A percentile compares a stretch with the other conserved stretches of the same genome.
Evolutionary conservation across 352 stramenopile genomes (phyloP).

Genomic region (Globisporangium splendens): DNA sequence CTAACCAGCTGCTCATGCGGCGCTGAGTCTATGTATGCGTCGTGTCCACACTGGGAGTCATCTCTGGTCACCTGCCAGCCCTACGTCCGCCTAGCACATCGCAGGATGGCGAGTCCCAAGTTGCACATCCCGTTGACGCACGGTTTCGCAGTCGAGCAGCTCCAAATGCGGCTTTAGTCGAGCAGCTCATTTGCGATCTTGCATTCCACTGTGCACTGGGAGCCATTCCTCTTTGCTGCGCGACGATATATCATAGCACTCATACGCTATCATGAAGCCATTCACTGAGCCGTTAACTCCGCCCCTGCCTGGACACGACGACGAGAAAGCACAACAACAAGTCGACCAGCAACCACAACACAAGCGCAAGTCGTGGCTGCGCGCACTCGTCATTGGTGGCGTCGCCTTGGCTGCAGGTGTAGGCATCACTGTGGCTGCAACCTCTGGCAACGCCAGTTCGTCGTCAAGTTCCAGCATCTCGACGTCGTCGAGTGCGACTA

Average conservation of each 20-base stretch:
- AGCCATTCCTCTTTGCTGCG: not conserved
- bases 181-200: constrained; percentile 1
- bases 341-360: not conserved
- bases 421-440: not conserved
- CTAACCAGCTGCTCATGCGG: too few relatives aligned
- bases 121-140: not conserved
- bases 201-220: not conserved
- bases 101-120: too few relatives aligned
- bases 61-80: too few relatives aligned
- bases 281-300: not conserved
- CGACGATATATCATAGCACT: not conserved
- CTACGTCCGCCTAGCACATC: too few relatives aligned
- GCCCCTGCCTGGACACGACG: not conserved
- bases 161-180: not conserved
- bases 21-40: too few relatives aligned
- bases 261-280: not conserved
- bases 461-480: not conserved
- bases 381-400: not conserved
- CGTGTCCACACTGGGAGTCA: not conserved
- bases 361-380: not conserved
- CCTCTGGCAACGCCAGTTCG: not conserved
- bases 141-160: too few relatives aligned
- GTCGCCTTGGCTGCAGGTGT: not conserved
- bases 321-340: not conserved
- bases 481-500: not conserved